phyloP scores from a whole-genome alignment of 345 rosid genomes.

The Balakata baccata region DNA sequence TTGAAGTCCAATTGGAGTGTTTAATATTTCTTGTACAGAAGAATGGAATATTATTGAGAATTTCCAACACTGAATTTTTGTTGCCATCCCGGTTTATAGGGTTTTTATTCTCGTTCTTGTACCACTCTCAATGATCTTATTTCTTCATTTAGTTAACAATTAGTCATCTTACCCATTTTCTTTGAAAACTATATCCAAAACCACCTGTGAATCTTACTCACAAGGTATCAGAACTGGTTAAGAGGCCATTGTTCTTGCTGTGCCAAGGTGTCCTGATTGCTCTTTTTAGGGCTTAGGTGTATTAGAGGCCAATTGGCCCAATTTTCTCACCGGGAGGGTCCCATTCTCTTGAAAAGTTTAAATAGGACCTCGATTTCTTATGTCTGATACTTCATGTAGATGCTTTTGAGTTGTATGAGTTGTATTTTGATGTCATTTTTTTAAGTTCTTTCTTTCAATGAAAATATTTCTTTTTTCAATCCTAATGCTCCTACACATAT shows the following conservation, averaged over 20 bases:
- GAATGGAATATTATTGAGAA: neutral
- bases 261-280: neutral
- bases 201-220: neutral
- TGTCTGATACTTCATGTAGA: neutral
- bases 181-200: neutral
- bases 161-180: neutral
- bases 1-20: neutral
- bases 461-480: neutral
- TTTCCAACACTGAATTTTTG: neutral
- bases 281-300: neutral
- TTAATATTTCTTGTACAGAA: neutral
- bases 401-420: neutral
- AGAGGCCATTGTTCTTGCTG: neutral
- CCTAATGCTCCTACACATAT: neutral
- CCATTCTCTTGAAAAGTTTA: constrained; percentile 2
- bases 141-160: neutral
- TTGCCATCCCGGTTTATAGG: neutral
- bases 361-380: neutral
- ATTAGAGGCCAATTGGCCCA: neutral
- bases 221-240: neutral
- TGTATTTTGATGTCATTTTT: neutral
- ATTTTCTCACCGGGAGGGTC: neutral
- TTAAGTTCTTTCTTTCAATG: neutral
- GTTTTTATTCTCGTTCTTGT: neutral
- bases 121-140: neutral